Conservation (phyloP, 129 eudicot genomes). For the Artemisia argyi region DNA sequence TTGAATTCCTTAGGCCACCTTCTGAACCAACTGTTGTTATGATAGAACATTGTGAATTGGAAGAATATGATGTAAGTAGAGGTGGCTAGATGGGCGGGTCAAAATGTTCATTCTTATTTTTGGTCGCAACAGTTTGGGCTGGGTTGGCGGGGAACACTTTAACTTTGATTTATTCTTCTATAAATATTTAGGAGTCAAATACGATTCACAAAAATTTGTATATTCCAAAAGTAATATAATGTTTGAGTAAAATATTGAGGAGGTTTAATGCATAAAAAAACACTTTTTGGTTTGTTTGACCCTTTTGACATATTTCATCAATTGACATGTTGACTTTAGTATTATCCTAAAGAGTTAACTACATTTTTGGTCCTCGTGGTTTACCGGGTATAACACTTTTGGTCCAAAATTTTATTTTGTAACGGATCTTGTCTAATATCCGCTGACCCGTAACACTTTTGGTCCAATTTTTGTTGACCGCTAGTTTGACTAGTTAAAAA, state of each 20-base stretch:
- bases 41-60: conserved; percentile 67
- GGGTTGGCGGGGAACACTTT: not conserved
- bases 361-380: too few species aligned
- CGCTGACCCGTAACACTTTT: too few species aligned
- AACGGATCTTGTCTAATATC: too few species aligned
- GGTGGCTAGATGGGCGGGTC: not conserved
- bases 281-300: not conserved
- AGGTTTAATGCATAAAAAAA: not conserved
- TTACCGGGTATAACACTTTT: too few species aligned
- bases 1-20: conserved; percentile 76
- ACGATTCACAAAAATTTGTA: too few species aligned
- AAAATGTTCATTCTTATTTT: not conserved
- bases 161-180: too few species aligned
- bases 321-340: too few species aligned
- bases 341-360: too few species aligned
- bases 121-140: not conserved
- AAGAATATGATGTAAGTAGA: conserved; percentile 77
- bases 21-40: conserved; percentile 51
- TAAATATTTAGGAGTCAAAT: too few species aligned
- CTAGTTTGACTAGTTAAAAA: too few species aligned
- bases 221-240: not conserved
- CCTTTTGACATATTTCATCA: not conserved
- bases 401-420: too few species aligned
- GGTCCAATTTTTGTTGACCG: too few species aligned
- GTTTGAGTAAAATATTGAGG: not conserved